These are phyloP conservation scores for Stylosanthes scabra DNA, from an alignment of 331 rosid species.

Conservation along the genomic window DNA sequence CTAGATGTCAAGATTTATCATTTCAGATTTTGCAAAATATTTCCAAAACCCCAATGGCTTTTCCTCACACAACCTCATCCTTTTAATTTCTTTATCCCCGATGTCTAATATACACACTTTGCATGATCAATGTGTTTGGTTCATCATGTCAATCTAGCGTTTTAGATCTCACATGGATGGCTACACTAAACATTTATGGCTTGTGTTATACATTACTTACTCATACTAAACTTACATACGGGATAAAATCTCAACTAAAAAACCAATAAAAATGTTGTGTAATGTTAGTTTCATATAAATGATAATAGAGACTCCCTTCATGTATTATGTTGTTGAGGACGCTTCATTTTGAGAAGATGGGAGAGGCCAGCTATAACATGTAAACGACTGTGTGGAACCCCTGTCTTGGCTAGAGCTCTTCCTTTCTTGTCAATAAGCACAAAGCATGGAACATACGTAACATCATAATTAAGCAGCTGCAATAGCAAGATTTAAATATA, in stretches of 20 bases:
- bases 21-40: too few relatives aligned
- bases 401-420: conserved; percentile 86
- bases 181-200: neutral
- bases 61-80: too few relatives aligned
- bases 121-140: too few relatives aligned
- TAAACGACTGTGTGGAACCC: conserved; percentile 82
- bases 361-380: conserved; percentile 90
- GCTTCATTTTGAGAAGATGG: conserved; percentile 70
- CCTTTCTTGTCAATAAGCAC: conserved; percentile 86
- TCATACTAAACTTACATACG: neutral
- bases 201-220: neutral
- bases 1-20: too few relatives aligned
- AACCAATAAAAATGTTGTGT: neutral
- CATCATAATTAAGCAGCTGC: conserved; percentile 90
- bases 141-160: too few relatives aligned
- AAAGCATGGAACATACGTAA: conserved; percentile 91
- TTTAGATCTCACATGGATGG: too few relatives aligned
- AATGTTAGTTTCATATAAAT: conserved; percentile 12
- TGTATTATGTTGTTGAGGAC: conserved; percentile 36
- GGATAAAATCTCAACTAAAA: conserved; percentile 13
- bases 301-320: neutral
- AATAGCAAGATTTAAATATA: conserved; percentile 31
- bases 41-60: too few relatives aligned
- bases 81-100: too few relatives aligned
- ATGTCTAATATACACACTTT: too few relatives aligned